Base-by-base conservation (phyloP, 164 flowering plant genomes). In the Vitis cinerea region DNA sequence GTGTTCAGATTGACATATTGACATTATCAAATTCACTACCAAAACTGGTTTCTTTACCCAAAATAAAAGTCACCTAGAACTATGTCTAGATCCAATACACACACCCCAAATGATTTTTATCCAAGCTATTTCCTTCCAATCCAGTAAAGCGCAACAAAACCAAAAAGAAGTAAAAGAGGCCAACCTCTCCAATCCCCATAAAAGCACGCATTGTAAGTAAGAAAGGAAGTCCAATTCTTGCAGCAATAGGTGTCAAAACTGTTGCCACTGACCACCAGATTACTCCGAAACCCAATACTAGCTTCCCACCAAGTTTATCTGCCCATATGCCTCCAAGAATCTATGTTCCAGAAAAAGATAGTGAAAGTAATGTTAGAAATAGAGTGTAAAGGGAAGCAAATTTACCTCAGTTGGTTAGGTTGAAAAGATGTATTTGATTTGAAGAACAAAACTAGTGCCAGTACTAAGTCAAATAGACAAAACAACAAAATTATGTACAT, bases 141-240 rank as follows among this genome's bases (percentile, higher is more conserved):
- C 11, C 30, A 50, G 52, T 58, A 50, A 50, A 61, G 52, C 51
- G 64, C 30, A 65, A 37, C 62, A 60, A 48, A 50, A 53, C 3
- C n/a, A 68, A 58, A 64, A 55, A 11, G 13, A 23, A 61, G 47
- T 9, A 65, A 31, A 74, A 76, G 68, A 75, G 72, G 56, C 83
- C 68, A 79, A 95, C 99, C 99, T 95, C 99, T 54, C 99, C 99
- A 79, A 95, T 89, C 60, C 99, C 99, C 99, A 95, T 95, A 70
- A 95, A 89, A 67, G 99, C 98, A 55, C 99, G 97, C 92, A 88
- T 82, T 9, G 85, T 69, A 62, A 95, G 97, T 81, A 95, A 81
- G 79, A 79, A 93, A 7, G 99, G 99, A 66, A 95, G 95, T 61
- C 99, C 93, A 17, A 90, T 47, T 80, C 67, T 87, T 65, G 99